Base-by-base conservation (phyloP, 1,139 yeast species). In the Blastobotrys petasosporus region DNA sequence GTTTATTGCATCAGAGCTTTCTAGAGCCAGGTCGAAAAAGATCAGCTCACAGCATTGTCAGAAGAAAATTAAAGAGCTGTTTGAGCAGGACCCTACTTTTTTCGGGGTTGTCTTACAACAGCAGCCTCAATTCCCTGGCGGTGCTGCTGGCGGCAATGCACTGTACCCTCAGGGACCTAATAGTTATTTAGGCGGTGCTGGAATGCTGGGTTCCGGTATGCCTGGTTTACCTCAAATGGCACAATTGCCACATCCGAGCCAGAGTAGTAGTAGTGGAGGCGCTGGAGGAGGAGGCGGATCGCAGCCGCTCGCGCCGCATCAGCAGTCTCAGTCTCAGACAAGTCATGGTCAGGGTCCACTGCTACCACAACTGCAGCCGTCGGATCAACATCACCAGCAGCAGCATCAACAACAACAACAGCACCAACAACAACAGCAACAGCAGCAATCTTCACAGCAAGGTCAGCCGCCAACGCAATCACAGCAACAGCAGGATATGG, bases 1-100 rank as follows among this genome's bases (percentile, higher is more conserved):
- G 40, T 80, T 70, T 55, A 72, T 84, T 32, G 73, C 85, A 8
- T 65, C 71, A 41, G 90, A 83, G 56, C 69, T 84, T 52, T 74
- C 77, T 47, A 75, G 80, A 53, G 71, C 76, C 30, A 77, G 85
- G 1, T 79, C 79, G 31, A 79, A 77, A 54, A 61, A 66, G 45
- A 76, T 77, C 55, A 68, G 77, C 11, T 74, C 76, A 29, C 69
- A 63, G 31, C 83, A 79, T 53, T 74, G 85, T 53, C 75, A 83
- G 43, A 77, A 74, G 38, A 64, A 80, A 39, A 65, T 81, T 15
- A 67, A 78, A 41, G 67, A 68, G 45, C 58, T 82, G 55, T 82
- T 83, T 56, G 70, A 77, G 64, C 59, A 63, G 12, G 75, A 79
- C 55, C 88, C 92, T 0, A 71, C 63, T 2, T 63, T 67, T 23